A percentile compares a stretch with the other conserved stretches of the same genome.
Conservation (phyloP, 2,329 filamentous ascomycete species). For the Ophiognomonia clavigignenti-juglandacearum region DNA sequence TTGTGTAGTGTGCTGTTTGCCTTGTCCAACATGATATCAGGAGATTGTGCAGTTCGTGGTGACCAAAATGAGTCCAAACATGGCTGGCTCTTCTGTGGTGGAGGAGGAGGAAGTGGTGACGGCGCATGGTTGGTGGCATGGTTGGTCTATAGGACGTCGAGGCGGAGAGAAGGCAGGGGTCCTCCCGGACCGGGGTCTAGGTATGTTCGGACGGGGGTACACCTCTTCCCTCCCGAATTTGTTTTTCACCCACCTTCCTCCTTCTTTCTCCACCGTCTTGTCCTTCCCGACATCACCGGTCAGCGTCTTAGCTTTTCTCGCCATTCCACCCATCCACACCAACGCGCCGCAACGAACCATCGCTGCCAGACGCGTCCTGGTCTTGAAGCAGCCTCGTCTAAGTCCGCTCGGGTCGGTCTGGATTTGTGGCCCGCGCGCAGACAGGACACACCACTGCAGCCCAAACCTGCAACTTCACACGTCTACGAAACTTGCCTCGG, state of each 20-base stretch:
- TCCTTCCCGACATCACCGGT: constrained; percentile 7
- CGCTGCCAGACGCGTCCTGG: constrained; percentile 1
- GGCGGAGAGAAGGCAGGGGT: constrained; percentile 11
- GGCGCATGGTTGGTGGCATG: constrained; percentile 23
- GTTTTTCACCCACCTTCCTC: constrained; percentile 16
- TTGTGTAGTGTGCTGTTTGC: background rate
- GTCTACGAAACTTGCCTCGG: constrained; percentile 10
- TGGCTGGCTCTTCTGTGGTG: constrained; percentile 35
- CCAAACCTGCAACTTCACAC: constrained; percentile 17
- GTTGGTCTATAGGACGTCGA: constrained; percentile 23
- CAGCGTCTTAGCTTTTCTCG: background rate
- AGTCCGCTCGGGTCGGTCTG: constrained; percentile 11
- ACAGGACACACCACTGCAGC: background rate
- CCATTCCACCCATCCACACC: constrained; percentile 1
- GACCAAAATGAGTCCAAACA: constrained; percentile 66
- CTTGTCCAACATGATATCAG: constrained; percentile 24
- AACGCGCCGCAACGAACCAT: constrained; percentile 2
- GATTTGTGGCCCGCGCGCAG: constrained; percentile 13
- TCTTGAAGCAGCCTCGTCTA: constrained; percentile 17
- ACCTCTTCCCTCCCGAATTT: constrained; percentile 13
- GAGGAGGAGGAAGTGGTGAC: constrained; percentile 25
- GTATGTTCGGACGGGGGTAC: background rate
- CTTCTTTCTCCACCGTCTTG: constrained; percentile 9
- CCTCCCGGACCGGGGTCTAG: background rate
- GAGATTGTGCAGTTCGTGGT: constrained; percentile 33